phyloP scores from a whole-genome alignment of 495 filamentous ascomycete species.

The Ascobolus immersus region DNA sequence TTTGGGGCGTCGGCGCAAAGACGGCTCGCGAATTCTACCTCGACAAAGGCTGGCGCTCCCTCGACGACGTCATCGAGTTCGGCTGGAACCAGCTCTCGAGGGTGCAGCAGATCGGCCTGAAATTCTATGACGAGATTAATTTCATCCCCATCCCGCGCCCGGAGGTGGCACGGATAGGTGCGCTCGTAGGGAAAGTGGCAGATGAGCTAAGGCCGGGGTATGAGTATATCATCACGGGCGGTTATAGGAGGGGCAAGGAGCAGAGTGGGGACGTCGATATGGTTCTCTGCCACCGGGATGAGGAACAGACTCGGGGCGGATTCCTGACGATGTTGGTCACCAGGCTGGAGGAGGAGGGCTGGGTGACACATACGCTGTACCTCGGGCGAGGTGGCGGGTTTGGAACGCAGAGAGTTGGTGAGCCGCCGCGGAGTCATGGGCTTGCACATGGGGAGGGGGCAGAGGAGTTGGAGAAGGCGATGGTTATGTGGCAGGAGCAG shows the following conservation, averaged over 20 bases:
- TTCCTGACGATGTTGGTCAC: slow-evolving; percentile 36
- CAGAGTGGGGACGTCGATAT: slow-evolving; percentile 62
- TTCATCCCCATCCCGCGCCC: slow-evolving; percentile 34
- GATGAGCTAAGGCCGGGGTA: slow-evolving; percentile 27
- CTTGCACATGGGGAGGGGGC: slow-evolving; percentile 29
- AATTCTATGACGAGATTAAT: slow-evolving; percentile 74
- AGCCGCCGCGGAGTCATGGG: slow-evolving; percentile 10
- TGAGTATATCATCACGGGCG: slow-evolving; percentile 53
- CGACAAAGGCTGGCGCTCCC: slow-evolving; percentile 40
- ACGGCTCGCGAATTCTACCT: slow-evolving; percentile 71
- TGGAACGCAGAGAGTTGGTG: not conserved
- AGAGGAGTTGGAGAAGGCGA: slow-evolving; percentile 69
- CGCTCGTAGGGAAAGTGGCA: slow-evolving; percentile 36
- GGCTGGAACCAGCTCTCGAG: slow-evolving; percentile 52
- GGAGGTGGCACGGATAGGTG: slow-evolving; percentile 48
- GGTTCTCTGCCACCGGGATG: slow-evolving; percentile 54
- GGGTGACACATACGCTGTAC: slow-evolving; percentile 62
- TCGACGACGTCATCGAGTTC: slow-evolving; percentile 65
- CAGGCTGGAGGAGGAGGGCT: slow-evolving; percentile 37
- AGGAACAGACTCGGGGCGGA: slow-evolving; percentile 30
- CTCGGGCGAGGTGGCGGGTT: slow-evolving; percentile 16
- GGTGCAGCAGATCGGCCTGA: slow-evolving; percentile 84
- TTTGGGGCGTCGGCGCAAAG: slow-evolving; percentile 73
- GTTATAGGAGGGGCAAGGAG: slow-evolving; percentile 60
- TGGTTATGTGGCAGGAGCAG: slow-evolving; percentile 80